Evolutionary conservation across 257 asterid genomes (phyloP), one percentile per base, ranked within the genome.

Genomic region (Salvia miltiorrhiza): DNA sequence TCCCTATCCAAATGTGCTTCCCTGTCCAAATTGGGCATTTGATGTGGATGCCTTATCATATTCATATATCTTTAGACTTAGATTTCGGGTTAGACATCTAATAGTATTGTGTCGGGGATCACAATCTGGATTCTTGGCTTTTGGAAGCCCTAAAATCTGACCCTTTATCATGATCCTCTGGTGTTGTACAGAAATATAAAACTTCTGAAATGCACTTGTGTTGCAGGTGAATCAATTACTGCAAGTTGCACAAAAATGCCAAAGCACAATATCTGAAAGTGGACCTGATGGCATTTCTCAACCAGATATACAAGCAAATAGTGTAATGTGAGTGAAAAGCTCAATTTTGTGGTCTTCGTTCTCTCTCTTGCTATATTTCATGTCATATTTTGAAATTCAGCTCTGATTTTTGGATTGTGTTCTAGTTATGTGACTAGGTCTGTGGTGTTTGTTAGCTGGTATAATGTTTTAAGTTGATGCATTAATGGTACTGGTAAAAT

Each of bases 171-270:
- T 65, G 43, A 44, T 49, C 35, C 7, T 55, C 57, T 35, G 49
- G 72, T 47, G 41, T 19, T 59, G 35, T 54, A 9, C 28, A n/a
- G 62, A 37, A 62, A 33, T n/a, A 20, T 35, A 49, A 53, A 67
- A 21, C 59, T 68, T 74, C 69, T 20, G 21, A 54, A 65, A 49
- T 49, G 49, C 55, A 28, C 57, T 64, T 72, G 44, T 71, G 13
- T 40, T 71, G 80, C 88, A 94, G 99, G 99, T 94, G 67, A 89
- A 87, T 83, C 95, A 89, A 76, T 78, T 94, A 48, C 83, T 94
- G 28, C 97, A 91, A 83, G 97, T 91, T 69, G 99, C 99, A 23
- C 97, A 91, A 74, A 91, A 89, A 85, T 94, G 99, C 83, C 97
- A 89, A 53, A 92, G 79, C 83, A 82, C 97, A 53, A 76, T 94